These are phyloP conservation scores for Aspergillus oerlinghausenensis DNA, from an alignment of 2,329 filamentous ascomycete genomes.

Conservation along the genomic window DNA sequence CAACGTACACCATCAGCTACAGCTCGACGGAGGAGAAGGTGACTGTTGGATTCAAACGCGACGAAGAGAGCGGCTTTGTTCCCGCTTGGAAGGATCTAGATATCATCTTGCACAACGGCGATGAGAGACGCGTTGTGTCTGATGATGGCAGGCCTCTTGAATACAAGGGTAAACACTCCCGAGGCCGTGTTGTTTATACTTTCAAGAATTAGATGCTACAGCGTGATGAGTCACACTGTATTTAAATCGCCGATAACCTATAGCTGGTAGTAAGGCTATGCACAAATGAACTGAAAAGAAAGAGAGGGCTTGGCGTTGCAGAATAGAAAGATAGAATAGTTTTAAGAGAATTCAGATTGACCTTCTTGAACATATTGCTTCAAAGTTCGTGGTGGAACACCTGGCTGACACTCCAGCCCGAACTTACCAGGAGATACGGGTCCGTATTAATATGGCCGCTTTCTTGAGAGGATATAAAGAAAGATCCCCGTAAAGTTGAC, in stretches of 20 bases:
- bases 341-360: background rate
- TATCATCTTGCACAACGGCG: constrained; percentile 50
- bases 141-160: constrained; percentile 26
- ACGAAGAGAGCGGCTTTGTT: constrained; percentile 39
- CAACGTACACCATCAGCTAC: constrained; percentile 43
- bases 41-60: constrained; percentile 38
- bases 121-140: constrained; percentile 40
- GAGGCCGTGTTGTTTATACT: constrained; percentile 28
- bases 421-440: background rate
- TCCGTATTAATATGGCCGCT: background rate
- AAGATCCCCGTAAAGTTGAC: background rate
- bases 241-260: background rate
- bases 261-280: background rate
- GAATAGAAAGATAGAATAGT: background rate
- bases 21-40: constrained; percentile 43
- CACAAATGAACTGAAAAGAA: background rate
- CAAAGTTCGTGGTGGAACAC: background rate
- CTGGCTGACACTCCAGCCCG: background rate
- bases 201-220: constrained; percentile 16
- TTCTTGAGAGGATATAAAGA: background rate
- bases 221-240: background rate
- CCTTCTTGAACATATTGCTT: background rate
- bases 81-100: constrained; percentile 49
- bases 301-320: background rate
- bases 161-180: constrained; percentile 23